phyloP scores from a whole-genome alignment of 768 basidiomycete genomes.

The Lactarius indigo region DNA sequence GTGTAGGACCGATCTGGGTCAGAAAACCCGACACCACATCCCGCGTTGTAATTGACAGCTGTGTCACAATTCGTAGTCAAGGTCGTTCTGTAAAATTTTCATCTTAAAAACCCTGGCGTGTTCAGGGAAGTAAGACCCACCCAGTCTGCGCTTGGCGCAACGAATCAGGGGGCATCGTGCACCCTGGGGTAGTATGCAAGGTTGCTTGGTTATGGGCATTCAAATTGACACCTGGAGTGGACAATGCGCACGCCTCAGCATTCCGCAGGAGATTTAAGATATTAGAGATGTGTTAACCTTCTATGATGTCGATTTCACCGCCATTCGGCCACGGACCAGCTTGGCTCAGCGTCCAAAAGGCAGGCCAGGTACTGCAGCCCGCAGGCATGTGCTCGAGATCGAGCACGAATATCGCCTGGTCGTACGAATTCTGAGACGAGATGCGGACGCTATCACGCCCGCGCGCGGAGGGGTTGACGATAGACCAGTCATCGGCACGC shows the following conservation, averaged over 20 bases:
- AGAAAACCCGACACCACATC: conserved; percentile 52
- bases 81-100: conserved; percentile 33
- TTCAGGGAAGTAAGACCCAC: conserved; percentile 30
- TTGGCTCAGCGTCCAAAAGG: conserved; percentile 55
- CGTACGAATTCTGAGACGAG: conserved; percentile 42
- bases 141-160: conserved; percentile 39
- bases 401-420: conserved; percentile 46
- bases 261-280: neutral
- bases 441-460: conserved; percentile 60
- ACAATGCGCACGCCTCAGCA: neutral
- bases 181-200: conserved; percentile 50
- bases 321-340: conserved; percentile 54
- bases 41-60: conserved; percentile 50
- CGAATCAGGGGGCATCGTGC: conserved; percentile 38
- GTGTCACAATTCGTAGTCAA: conserved; percentile 49
- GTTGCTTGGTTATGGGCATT: conserved; percentile 45
- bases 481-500: conserved; percentile 46
- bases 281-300: conserved; percentile 38
- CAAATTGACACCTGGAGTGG: conserved; percentile 44
- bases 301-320: conserved; percentile 60
- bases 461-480: conserved; percentile 37
- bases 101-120: neutral
- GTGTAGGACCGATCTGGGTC: conserved; percentile 25
- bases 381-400: conserved; percentile 59
- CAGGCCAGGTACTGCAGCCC: conserved; percentile 61